phyloP scores from a whole-genome alignment of 176 grass and related monocot genomes.

The Thalia dealbata region DNA sequence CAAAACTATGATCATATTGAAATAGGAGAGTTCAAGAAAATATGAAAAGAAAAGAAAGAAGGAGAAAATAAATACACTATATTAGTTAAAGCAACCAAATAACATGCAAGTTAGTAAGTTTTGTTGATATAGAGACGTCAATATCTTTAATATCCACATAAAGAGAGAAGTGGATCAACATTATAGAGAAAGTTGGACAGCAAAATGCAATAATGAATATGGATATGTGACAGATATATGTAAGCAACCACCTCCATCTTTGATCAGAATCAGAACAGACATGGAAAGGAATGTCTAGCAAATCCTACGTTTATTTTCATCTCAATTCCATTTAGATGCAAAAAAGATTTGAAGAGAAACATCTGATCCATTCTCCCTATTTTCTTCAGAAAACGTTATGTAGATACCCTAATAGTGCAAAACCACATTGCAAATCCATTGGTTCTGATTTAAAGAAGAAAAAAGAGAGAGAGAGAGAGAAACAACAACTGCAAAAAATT shows the following conservation, averaged over 20 bases:
- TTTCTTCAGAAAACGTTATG: background rate
- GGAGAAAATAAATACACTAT: background rate
- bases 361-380: background rate
- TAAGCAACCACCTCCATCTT: too few relatives aligned
- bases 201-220: background rate
- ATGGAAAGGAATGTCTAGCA: too few relatives aligned
- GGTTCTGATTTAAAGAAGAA: background rate
- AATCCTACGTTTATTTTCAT: too few relatives aligned
- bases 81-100: background rate
- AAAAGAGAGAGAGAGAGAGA: background rate
- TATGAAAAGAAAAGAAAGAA: background rate
- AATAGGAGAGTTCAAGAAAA: background rate
- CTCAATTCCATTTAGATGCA: background rate
- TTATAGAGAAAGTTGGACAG: background rate
- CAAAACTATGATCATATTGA: background rate
- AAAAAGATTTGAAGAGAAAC: background rate
- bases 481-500: background rate
- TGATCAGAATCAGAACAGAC: too few relatives aligned
- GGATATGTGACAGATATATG: too few relatives aligned
- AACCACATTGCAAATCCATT: background rate
- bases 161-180: background rate
- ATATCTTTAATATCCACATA: background rate
- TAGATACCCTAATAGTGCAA: background rate
- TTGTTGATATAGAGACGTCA: background rate
- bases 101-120: background rate